These are phyloP conservation scores for Chrysosporium queenslandicum DNA, from an alignment of 2,329 filamentous ascomycete genomes.

Conservation along the genomic window DNA sequence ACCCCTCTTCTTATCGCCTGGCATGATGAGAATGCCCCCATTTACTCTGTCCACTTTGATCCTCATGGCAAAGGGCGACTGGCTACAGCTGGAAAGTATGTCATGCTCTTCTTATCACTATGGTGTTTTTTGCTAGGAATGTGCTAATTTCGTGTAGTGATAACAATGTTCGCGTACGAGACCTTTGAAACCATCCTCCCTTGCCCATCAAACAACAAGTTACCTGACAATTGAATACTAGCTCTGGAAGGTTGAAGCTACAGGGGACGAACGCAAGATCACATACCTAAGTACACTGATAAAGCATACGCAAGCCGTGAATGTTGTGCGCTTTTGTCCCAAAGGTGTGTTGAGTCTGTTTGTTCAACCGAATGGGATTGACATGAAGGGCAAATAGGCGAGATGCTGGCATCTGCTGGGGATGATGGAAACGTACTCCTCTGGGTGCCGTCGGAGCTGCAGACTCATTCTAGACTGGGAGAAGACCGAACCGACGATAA, in stretches of 20 bases:
- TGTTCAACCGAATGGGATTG: not conserved
- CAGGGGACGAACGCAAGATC: slow-evolving; percentile 77
- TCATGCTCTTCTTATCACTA: slow-evolving; percentile 14
- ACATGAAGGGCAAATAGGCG: slow-evolving; percentile 47
- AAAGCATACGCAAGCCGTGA: slow-evolving; percentile 94
- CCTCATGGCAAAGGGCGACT: slow-evolving; percentile 81
- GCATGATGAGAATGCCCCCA: slow-evolving; percentile 94
- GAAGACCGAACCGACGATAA: slow-evolving; percentile 85
- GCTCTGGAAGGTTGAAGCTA: slow-evolving; percentile 83
- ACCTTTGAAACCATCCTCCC: slow-evolving; percentile 14
- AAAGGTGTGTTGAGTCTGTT: slow-evolving; percentile 55
- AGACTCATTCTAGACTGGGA: slow-evolving; percentile 58
- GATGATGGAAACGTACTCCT: slow-evolving; percentile 96
- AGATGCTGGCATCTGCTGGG: slow-evolving; percentile 85
- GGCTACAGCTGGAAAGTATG: slow-evolving; percentile 74
- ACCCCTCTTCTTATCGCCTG: slow-evolving; percentile 94
- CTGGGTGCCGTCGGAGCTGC: slow-evolving; percentile 80
- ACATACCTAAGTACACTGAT: slow-evolving; percentile 83
- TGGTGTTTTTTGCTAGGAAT: not conserved
- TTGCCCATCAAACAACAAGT: slow-evolving; percentile 17
- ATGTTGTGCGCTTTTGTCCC: slow-evolving; percentile 92
- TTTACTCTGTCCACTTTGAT: slow-evolving; percentile 97
- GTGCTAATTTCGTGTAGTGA: slow-evolving; percentile 43
- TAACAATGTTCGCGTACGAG: slow-evolving; percentile 79
- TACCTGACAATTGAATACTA: slow-evolving; percentile 36